A percentile compares a stretch with the other conserved stretches of the same genome.
Evolutionary conservation across 768 basidiomycete species (phyloP).

Genomic region (Kwoniella botswanensis): DNA sequence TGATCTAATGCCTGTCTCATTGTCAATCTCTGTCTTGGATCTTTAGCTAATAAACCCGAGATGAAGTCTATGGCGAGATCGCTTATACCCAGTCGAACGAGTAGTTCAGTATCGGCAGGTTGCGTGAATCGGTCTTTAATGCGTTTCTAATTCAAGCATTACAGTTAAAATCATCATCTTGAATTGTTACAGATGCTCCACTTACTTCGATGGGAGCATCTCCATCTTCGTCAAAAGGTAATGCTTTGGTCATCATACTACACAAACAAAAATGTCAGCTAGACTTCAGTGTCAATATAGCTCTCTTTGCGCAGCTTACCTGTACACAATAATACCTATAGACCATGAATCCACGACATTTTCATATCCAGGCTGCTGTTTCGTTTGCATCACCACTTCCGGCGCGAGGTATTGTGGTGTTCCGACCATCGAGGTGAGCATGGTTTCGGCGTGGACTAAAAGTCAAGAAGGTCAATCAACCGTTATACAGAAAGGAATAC

Average conservation of each 20-base stretch:
- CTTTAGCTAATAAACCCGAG: constrained; percentile 66
- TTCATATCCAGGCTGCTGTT: constrained; percentile 72
- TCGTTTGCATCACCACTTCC: constrained; percentile 73
- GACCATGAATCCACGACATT: constrained; percentile 95
- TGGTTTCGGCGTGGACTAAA: constrained; percentile 43
- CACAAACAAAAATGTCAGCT: constrained; percentile 26
- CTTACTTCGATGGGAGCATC: constrained; percentile 64
- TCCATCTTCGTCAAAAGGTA: constrained; percentile 82
- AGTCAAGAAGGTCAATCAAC: background rate
- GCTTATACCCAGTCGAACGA: constrained; percentile 61
- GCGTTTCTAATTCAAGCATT: constrained; percentile 59
- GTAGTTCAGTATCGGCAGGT: constrained; percentile 66
- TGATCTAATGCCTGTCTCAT: constrained; percentile 72
- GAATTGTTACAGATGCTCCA: background rate
- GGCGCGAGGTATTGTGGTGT: constrained; percentile 94
- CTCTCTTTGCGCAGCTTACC: constrained; percentile 63
- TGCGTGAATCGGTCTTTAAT: constrained; percentile 46
- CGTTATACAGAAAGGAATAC: background rate
- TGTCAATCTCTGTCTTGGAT: constrained; percentile 73
- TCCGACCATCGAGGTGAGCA: constrained; percentile 85
- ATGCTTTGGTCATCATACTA: constrained; percentile 72
- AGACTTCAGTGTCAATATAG: no score
- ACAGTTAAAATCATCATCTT: no score
- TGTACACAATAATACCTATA: constrained; percentile 90
- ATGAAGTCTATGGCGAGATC: constrained; percentile 70